A percentile compares a stretch with the other conserved stretches of the same genome.
Evolutionary conservation across 2,329 filamentous ascomycete species (phyloP).

Genomic region (Westerdykella sp.): DNA sequence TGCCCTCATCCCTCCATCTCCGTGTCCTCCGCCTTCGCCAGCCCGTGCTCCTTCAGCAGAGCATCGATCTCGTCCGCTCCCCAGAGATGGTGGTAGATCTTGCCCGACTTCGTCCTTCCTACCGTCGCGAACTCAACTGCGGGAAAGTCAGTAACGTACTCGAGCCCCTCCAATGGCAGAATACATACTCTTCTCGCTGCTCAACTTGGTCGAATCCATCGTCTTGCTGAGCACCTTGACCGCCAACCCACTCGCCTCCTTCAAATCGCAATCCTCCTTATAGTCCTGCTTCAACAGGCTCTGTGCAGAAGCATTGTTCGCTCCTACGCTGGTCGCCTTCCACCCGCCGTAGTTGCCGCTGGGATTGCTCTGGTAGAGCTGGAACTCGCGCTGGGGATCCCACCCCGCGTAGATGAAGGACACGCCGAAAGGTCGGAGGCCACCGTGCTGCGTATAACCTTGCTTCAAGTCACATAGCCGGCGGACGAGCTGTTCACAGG

Average conservation of each 20-base stretch:
- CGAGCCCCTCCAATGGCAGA: constrained; percentile 1
- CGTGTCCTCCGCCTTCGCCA: constrained; percentile 60
- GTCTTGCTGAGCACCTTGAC: constrained; percentile 99
- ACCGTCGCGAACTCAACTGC: constrained; percentile 97
- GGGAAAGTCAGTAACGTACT: constrained; percentile 15
- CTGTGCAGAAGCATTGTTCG: constrained; percentile 96
- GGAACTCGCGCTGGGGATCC: constrained; percentile 93
- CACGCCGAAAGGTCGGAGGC: constrained; percentile 94
- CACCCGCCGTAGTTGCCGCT: constrained; percentile 98
- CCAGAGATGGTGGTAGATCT: constrained; percentile 98
- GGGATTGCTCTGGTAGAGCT: constrained; percentile 98
- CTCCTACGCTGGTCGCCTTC: constrained; percentile 97
- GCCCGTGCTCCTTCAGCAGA: constrained; percentile 87
- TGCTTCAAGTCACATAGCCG: constrained; percentile 97
- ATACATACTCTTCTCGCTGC: constrained; percentile 92
- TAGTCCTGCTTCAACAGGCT: constrained; percentile 98
- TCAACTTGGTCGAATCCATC: constrained; percentile 98
- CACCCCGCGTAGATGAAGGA: constrained; percentile 99
- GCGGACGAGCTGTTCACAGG: constrained; percentile 96
- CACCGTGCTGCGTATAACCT: constrained; percentile 98
- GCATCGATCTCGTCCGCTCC: constrained; percentile 92
- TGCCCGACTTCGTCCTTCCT: constrained; percentile 87
- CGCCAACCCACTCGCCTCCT: constrained; percentile 94
- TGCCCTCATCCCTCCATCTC: constrained; percentile 30
- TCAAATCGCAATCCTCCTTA: constrained; percentile 93